These are phyloP conservation scores for Trichocladium uniseriatum DNA, from an alignment of 495 filamentous ascomycete species.

Conservation along the genomic window DNA sequence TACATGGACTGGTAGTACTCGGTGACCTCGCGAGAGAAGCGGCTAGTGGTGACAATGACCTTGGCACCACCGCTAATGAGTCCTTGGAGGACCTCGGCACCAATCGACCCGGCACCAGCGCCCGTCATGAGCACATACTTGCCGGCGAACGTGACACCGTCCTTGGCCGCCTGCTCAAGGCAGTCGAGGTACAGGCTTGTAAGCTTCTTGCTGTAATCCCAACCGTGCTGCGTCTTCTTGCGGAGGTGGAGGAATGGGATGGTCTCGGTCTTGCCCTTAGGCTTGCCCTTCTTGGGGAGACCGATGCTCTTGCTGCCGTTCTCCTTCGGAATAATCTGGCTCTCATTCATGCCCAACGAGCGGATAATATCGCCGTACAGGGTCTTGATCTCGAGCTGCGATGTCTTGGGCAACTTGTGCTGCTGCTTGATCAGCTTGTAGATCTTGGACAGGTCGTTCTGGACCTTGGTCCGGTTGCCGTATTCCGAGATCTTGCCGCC, in stretches of 20 bases:
- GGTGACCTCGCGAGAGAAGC: slow-evolving; percentile 93
- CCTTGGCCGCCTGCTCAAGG: slow-evolving; percentile 75
- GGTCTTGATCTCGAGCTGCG: slow-evolving; percentile 88
- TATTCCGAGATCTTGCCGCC: slow-evolving; percentile 98
- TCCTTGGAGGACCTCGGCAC: slow-evolving; percentile 95
- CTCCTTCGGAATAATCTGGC: slow-evolving; percentile 85
- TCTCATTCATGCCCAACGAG: slow-evolving; percentile 92
- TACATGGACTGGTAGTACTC: slow-evolving; percentile 99
- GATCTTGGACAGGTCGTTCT: slow-evolving; percentile 85
- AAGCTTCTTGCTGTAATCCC: slow-evolving; percentile 98
- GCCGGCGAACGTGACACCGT: slow-evolving; percentile 82
- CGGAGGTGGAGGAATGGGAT: slow-evolving; percentile 97
- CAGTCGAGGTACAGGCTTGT: slow-evolving; percentile 88
- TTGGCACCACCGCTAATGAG: slow-evolving; percentile 93
- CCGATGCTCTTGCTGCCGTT: slow-evolving; percentile 52
- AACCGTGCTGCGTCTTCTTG: slow-evolving; percentile 86
- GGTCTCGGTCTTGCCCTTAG: slow-evolving; percentile 86
- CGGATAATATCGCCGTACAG: slow-evolving; percentile 90
- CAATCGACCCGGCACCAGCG: slow-evolving; percentile 95
- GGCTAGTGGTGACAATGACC: slow-evolving; percentile 90
- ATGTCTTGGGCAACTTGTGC: slow-evolving; percentile 89
- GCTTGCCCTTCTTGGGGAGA: slow-evolving; percentile 57
- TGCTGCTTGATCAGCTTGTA: slow-evolving; percentile 97
- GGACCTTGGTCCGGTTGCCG: slow-evolving; percentile 94
- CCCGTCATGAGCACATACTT: slow-evolving; percentile 98